A percentile compares a stretch with the other conserved stretches of the same genome.
These are phyloP conservation scores for Pyrenula massariospora DNA, from an alignment of 495 filamentous ascomycete genomes.

Conservation along the genomic window DNA sequence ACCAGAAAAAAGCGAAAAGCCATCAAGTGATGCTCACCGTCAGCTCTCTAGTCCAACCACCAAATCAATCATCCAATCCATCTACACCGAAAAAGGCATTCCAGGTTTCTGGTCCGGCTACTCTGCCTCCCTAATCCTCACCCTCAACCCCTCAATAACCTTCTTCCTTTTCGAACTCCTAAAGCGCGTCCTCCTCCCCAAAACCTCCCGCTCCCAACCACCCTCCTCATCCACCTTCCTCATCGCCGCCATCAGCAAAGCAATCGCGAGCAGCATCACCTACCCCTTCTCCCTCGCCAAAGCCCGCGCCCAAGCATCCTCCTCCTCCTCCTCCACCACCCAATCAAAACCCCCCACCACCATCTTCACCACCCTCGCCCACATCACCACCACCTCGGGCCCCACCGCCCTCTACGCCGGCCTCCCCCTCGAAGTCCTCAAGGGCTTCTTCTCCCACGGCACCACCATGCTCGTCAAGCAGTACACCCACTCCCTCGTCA, in stretches of 20 bases:
- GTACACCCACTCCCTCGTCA: constrained; percentile 58
- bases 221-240: constrained; percentile 49
- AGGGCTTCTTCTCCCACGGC: constrained; percentile 78
- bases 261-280: constrained; percentile 63
- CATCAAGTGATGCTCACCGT: not conserved
- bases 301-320: constrained; percentile 53
- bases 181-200: constrained; percentile 43
- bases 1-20: constrained; percentile 7
- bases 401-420: constrained; percentile 64
- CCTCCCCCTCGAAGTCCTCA: constrained; percentile 62
- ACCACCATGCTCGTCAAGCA: constrained; percentile 88
- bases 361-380: constrained; percentile 49
- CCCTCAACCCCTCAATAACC: constrained; percentile 77
- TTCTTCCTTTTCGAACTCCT: constrained; percentile 71
- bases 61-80: constrained; percentile 48
- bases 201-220: constrained; percentile 38
- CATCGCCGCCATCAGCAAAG: constrained; percentile 72
- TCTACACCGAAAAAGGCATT: constrained; percentile 60
- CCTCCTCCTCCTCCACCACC: constrained; percentile 22
- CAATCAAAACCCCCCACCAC: constrained; percentile 27
- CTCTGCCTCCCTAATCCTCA: constrained; percentile 65
- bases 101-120: constrained; percentile 86
- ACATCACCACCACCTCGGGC: constrained; percentile 58
- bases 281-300: constrained; percentile 83
- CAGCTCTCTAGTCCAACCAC: constrained; percentile 21